Base-by-base conservation (phyloP, 73 alveolate genomes). In the Tetrahymena thermophila region DNA sequence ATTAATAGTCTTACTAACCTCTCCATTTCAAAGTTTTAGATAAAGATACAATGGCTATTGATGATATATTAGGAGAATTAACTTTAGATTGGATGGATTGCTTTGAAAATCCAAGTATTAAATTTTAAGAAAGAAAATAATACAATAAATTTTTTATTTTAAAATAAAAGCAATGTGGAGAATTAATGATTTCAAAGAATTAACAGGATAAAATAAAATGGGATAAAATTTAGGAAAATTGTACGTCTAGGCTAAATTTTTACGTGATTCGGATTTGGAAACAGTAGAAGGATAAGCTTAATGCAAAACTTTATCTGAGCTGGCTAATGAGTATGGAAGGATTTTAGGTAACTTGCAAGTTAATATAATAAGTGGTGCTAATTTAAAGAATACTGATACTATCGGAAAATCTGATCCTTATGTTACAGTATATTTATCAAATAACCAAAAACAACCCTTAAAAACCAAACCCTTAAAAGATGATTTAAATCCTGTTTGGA, bases 61-160 rank as follows among this genome's bases (percentile, higher is more conserved):
- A 94, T 85, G 96, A 94, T 57, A 25, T 94, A 17, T 34, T 94
- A 5, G 94, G 95, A 84, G 95, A 83, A 40, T 19, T 84, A 0
- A 40, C 93, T 43, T 35, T 94, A 35, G 96, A 94, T 44, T 94
- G 96, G 96, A 94, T 94, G 94, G 96, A 94, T 35, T 94, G 96
- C 42, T 94, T 94, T 35, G 37, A 85, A 44, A 94, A 94, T 34
- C 96, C 96, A 25, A 34, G 89, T 71, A 71, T 71, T 25, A n/a
- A 71, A 7, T n/a, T 19, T 23, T 28, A 71, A 71, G 31, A 4
- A 4, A 71, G 9, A 19, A 71, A 28, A 11, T 0, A 50, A 5
- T 50, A 19, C 3, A 19, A 11, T 50, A 50, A 50, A 50, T 19
- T 19, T 14, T 19, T 15, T 4, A 40, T 50, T 50, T 19, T 9